A percentile compares a stretch with the other conserved stretches of the same genome.
Evolutionary conservation across 768 basidiomycete genomes (phyloP).

Genomic region (Sistotremastrum niveocremeum): DNA sequence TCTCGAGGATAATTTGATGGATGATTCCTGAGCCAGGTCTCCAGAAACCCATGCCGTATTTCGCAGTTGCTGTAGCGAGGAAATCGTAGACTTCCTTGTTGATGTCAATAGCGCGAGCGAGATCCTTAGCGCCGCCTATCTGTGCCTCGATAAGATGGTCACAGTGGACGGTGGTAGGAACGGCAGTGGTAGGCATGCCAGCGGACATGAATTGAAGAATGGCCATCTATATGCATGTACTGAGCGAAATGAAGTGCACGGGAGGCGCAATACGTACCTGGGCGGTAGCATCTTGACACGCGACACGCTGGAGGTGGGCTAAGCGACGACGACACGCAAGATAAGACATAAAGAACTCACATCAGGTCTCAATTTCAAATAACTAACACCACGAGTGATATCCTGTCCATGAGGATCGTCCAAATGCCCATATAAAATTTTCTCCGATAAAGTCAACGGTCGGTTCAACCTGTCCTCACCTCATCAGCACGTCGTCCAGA

Average conservation of each 20-base stretch:
- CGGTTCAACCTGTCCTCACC: slow-evolving; percentile 52
- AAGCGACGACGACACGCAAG: neutral
- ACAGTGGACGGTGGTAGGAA: slow-evolving; percentile 97
- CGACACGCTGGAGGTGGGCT: slow-evolving; percentile 46
- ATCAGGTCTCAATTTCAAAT: slow-evolving; percentile 96
- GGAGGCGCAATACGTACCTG: slow-evolving; percentile 34
- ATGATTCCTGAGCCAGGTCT: slow-evolving; percentile 98
- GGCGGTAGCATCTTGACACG: slow-evolving; percentile 84
- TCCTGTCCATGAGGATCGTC: slow-evolving; percentile 89
- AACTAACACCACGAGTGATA: slow-evolving; percentile 82
- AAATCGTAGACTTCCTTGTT: slow-evolving; percentile 99
- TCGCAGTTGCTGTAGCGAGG: slow-evolving; percentile 91
- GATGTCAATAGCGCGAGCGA: slow-evolving; percentile 79
- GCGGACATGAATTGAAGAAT: slow-evolving; percentile 99
- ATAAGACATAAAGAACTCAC: slow-evolving; percentile 42
- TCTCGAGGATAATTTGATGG: slow-evolving; percentile 97
- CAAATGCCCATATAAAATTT: slow-evolving; percentile 95
- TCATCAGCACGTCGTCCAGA: slow-evolving; percentile 2
- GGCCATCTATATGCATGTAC: slow-evolving; percentile 66
- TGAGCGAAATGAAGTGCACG: slow-evolving; percentile 8
- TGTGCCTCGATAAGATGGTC: slow-evolving; percentile 99
- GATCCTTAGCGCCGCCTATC: slow-evolving; percentile 84
- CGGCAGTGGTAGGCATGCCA: slow-evolving; percentile 93
- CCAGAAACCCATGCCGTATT: slow-evolving; percentile 99
- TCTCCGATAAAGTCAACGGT: slow-evolving; percentile 88